phyloP scores from a whole-genome alignment of 768 basidiomycete species.

The Favolaschia claudopus region DNA sequence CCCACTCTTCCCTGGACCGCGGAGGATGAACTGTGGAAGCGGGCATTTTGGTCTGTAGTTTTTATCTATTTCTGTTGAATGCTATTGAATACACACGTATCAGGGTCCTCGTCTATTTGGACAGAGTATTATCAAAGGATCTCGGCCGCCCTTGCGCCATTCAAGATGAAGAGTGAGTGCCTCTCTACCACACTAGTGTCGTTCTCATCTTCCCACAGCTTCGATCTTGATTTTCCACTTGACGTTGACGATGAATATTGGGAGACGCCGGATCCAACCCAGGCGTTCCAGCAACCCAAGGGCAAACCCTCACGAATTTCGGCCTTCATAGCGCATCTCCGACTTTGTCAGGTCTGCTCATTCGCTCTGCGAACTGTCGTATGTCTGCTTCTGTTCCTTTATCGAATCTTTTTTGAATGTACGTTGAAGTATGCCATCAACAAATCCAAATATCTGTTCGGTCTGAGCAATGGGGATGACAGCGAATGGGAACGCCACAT shows the following conservation, averaged over 20 bases:
- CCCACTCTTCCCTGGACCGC: conserved; percentile 44
- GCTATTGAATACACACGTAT: background rate
- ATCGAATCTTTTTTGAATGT: background rate
- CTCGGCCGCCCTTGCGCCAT: conserved; percentile 77
- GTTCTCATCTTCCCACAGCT: conserved; percentile 45
- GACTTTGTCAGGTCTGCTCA: conserved; percentile 67
- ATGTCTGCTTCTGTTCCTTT: conserved; percentile 24
- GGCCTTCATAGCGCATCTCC: conserved; percentile 63
- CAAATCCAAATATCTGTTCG: conserved; percentile 61
- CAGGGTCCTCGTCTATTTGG: conserved; percentile 60
- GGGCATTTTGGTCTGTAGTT: conserved; percentile 60
- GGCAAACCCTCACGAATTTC: conserved; percentile 61
- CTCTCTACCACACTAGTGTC: background rate
- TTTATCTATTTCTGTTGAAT: background rate
- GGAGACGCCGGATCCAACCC: conserved; percentile 61
- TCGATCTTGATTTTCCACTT: conserved; percentile 72
- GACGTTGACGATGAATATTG: conserved; percentile 79
- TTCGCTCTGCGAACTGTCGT: conserved; percentile 68
- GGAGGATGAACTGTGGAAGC: conserved; percentile 80
- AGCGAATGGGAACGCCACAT: conserved; percentile 68
- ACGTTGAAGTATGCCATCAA: conserved; percentile 73
- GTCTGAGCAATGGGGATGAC: conserved; percentile 46
- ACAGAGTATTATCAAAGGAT: conserved; percentile 53
- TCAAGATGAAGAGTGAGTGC: conserved; percentile 76
- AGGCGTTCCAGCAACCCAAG: conserved; percentile 70